Evolutionary conservation across 2,329 filamentous ascomycete genomes (phyloP).

Genomic region (Venturia nashicola): DNA sequence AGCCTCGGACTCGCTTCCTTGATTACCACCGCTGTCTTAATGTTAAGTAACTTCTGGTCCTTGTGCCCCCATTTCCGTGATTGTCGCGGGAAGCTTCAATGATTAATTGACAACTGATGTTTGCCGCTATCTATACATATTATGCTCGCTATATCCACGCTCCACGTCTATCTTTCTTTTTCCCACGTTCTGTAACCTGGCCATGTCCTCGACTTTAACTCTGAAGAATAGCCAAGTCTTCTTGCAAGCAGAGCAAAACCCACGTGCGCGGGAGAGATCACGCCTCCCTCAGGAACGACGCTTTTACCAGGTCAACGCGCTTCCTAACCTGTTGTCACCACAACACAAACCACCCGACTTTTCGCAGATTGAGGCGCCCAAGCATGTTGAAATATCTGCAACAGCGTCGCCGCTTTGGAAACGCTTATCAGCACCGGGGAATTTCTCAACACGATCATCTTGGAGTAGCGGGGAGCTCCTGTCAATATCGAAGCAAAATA

Average conservation of each 20-base stretch:
- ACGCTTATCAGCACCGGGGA: not conserved
- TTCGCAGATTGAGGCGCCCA: not conserved
- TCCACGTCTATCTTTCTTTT: not conserved
- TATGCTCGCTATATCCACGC: not conserved
- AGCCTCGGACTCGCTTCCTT: not conserved
- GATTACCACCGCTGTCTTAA: not conserved
- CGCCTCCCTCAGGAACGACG: not conserved
- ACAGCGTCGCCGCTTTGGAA: constrained; percentile 24
- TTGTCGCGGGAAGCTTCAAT: not conserved
- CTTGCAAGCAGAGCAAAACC: not conserved
- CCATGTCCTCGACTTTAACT: not conserved
- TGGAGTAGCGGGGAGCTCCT: not conserved
- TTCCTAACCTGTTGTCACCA: not conserved
- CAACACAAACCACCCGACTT: not conserved
- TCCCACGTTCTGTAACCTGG: not conserved
- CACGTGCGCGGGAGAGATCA: not conserved
- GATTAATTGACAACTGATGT: not conserved
- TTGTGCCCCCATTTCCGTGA: not conserved
- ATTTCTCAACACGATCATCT: not conserved
- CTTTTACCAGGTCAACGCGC: not conserved
- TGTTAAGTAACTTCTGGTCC: not conserved
- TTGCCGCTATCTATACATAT: not conserved
- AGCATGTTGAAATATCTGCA: not conserved
- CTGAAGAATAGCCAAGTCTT: not conserved
- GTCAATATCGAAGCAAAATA: not conserved